These are phyloP conservation scores for Jackrogersella minutella DNA, from an alignment of 495 filamentous ascomycete genomes.

Conservation along the genomic window DNA sequence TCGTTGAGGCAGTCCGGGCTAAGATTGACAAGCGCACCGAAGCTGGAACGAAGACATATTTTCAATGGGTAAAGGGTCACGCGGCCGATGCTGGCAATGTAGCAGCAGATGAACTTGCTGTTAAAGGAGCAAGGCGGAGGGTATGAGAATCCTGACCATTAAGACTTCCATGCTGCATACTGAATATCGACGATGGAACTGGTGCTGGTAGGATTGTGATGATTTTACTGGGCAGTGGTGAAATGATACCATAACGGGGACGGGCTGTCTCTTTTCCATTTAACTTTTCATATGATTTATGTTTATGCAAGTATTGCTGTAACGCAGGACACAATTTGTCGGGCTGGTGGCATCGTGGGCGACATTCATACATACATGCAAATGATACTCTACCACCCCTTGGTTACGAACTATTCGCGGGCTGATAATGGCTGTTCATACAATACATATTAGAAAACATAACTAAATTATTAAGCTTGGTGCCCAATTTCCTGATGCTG, in stretches of 20 bases:
- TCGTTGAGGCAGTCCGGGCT: constrained; percentile 75
- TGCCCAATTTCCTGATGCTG: constrained; percentile 14
- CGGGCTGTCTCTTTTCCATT: constrained; percentile 1
- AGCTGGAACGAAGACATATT: constrained; percentile 68
- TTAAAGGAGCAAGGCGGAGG: constrained; percentile 55
- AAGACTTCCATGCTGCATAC: constrained; percentile 2
- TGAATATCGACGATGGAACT: not conserved
- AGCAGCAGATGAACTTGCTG: constrained; percentile 82
- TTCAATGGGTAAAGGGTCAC: constrained; percentile 92
- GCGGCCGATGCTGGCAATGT: constrained; percentile 72
- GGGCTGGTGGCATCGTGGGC: not conserved
- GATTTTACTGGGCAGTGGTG: constrained; percentile 6
- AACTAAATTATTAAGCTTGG: not conserved
- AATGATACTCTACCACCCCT: constrained; percentile 9
- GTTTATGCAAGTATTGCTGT: not conserved
- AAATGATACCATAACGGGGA: constrained; percentile 34
- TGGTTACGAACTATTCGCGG: not conserved
- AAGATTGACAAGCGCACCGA: constrained; percentile 75
- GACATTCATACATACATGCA: not conserved
- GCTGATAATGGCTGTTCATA: not conserved
- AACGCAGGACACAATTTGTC: not conserved
- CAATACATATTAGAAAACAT: not conserved
- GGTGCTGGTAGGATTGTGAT: constrained; percentile 27
- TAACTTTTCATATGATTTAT: not conserved
- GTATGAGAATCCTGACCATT: constrained; percentile 3